phyloP scores from a whole-genome alignment of 441 rosid species.

The Lepidium campestre region DNA sequence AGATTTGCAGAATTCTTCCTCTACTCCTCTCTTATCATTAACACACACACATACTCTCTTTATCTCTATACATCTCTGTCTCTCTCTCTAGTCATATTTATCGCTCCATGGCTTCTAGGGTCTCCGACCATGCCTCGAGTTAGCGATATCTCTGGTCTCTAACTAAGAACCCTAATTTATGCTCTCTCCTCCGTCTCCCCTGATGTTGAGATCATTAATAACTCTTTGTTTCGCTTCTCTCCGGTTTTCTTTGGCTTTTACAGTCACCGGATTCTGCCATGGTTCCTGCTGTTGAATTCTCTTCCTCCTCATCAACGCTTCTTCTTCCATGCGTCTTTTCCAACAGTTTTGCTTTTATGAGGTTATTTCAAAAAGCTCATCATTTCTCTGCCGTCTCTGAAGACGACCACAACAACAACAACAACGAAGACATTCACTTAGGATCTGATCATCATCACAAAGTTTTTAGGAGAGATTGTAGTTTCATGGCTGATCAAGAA shows the following conservation, averaged over 20 bases:
- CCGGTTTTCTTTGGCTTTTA: slow-evolving; percentile 25
- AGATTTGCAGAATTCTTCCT: slow-evolving; percentile 49
- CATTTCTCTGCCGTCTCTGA: slow-evolving; percentile 24
- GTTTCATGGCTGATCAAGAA: slow-evolving; percentile 74
- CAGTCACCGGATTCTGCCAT: slow-evolving; percentile 54
- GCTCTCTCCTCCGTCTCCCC: slow-evolving; percentile 7
- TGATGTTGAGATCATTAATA: slow-evolving; percentile 28
- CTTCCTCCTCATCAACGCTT: slow-evolving; percentile 19
- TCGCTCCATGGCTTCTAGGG: slow-evolving; percentile 18
- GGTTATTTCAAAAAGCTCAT: slow-evolving; percentile 29
- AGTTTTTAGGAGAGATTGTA: slow-evolving; percentile 25
- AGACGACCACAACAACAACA: slow-evolving; percentile 12
- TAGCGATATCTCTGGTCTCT: slow-evolving; percentile 25
- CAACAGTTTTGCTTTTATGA: slow-evolving; percentile 29
- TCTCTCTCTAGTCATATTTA: slow-evolving; percentile 2
- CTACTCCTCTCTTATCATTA: slow-evolving; percentile 25
- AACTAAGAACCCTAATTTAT: slow-evolving; percentile 15
- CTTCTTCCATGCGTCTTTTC: slow-evolving; percentile 20
- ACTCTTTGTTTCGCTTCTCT: slow-evolving; percentile 6
- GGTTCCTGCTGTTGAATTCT: slow-evolving; percentile 51
- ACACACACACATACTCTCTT: neutral
- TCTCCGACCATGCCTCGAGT: slow-evolving; percentile 21
- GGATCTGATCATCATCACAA: slow-evolving; percentile 45
- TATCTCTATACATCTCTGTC: neutral
- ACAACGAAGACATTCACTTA: slow-evolving; percentile 29